Base-by-base conservation (phyloP, 345 rosid species). In the Lumnitzera racemosa region DNA sequence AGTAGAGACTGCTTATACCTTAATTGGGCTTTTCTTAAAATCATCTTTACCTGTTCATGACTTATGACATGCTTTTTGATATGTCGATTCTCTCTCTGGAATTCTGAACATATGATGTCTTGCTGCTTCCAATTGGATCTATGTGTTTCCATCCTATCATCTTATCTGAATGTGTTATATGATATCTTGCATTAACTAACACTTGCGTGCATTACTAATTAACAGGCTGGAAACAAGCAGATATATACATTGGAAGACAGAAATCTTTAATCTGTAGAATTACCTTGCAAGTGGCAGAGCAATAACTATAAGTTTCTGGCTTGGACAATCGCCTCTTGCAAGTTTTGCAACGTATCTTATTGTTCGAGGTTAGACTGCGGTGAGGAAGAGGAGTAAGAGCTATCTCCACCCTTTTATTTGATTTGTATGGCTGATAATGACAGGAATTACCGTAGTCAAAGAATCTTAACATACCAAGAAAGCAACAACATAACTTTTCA, bases 201-300 rank as follows among this genome's bases (percentile, higher is more conserved):
- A 20, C 20, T 20, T 20, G 20, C 20, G 20, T 20, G 20, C 20
- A 20, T 20, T 20, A 20, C 20, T 20, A 20, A 20, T 20, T 20
- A 20, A 20, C 20, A 20, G 20, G 20, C 20, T 20, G 20, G 20
- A 20, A 0, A 20, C 20, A 59, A 49, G 17, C 1, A 47, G 20
- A 20, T 23, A 17, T 17, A 23, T 1, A 46, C 2, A 15, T 41
- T 46, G 3, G 14, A 16, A 13, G 11, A 11, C 11, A 6, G 15
- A 16, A 58, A 52, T 43, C 23, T 27, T 31, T 16, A n/a, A 12
- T 49, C 20, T 20, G 20, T 20, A 6, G 12, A 20, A 17, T 16
- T 25, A 75, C 83, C 78, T 75, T 79, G 80, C 83, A 75, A 51
- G 78, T 70, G 57, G 75, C 70, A 47, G 74, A 75, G 61, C 83